A percentile compares a stretch with the other conserved stretches of the same genome.
Conservation (phyloP, 2,329 filamentous ascomycete species). For the Hirsutella minnesotensis region DNA sequence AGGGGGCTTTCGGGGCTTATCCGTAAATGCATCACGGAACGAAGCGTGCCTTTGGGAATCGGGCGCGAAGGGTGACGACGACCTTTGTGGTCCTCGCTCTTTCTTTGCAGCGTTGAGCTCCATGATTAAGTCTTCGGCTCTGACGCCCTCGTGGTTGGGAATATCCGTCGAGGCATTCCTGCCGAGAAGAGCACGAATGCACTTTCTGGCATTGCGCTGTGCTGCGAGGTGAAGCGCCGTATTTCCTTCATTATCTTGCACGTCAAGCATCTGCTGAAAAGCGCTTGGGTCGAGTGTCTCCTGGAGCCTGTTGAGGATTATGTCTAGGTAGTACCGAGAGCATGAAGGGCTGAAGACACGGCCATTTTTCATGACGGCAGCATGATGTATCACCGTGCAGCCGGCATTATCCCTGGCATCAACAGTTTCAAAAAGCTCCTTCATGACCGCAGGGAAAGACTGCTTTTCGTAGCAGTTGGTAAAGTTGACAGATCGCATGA, state of each 20-base stretch:
- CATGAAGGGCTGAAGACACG: conserved; percentile 75
- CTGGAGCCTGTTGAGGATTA: conserved; percentile 74
- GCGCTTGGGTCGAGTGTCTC: conserved; percentile 65
- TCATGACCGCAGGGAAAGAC: conserved; percentile 75
- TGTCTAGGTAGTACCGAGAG: conserved; percentile 87
- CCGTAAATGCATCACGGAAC: conserved; percentile 37
- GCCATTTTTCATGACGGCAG: conserved; percentile 75
- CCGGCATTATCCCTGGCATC: conserved; percentile 68
- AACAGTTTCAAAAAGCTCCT: conserved; percentile 72
- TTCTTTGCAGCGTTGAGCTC: conserved; percentile 58
- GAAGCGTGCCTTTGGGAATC: conserved; percentile 46
- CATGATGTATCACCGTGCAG: conserved; percentile 88
- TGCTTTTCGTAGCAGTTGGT: conserved; percentile 95
- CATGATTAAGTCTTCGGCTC: conserved; percentile 75
- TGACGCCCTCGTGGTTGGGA: conserved; percentile 67
- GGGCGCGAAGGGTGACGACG: conserved; percentile 60
- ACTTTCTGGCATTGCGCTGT: conserved; percentile 78
- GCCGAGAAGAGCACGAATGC: conserved; percentile 66
- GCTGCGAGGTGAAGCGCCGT: conserved; percentile 69
- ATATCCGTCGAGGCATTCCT: conserved; percentile 78
- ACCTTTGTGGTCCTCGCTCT: conserved; percentile 57
- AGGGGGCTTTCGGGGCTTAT: conserved; percentile 28
- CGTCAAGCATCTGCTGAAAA: conserved; percentile 68
- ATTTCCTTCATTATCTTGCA: conserved; percentile 77
- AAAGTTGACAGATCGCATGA: conserved; percentile 91